Conservation (phyloP, 805 yeast species). For the Kuraishia molischiana region DNA sequence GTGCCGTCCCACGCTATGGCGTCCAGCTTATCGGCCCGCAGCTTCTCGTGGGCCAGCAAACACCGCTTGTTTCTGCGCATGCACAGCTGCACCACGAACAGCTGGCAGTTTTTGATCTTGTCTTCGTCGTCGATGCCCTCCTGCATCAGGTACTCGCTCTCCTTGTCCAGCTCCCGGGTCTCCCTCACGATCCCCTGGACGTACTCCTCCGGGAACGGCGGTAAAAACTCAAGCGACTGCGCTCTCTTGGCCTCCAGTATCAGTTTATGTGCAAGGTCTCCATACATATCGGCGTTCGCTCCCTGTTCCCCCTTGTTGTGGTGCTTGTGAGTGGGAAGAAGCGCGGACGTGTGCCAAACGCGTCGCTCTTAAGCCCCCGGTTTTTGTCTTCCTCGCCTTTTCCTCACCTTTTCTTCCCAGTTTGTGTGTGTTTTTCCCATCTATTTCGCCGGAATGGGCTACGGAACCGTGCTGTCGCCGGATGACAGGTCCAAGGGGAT, state of each 20-base stretch:
- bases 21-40: conserved; percentile 59
- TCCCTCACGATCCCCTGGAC: conserved; percentile 67
- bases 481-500: background rate
- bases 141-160: conserved; percentile 29
- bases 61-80: conserved; percentile 89
- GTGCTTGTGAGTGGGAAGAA: no score
- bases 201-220: conserved; percentile 63
- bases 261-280: conserved; percentile 79
- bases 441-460: no score
- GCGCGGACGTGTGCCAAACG: no score
- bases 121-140: conserved; percentile 18
- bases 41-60: conserved; percentile 70
- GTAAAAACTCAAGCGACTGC: conserved; percentile 49
- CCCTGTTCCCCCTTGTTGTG: no score
- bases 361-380: no score
- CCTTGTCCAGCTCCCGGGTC: conserved; percentile 49
- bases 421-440: no score
- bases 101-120: conserved; percentile 49
- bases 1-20: conserved; percentile 63
- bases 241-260: conserved; percentile 79
- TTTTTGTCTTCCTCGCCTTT: no score
- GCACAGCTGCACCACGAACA: conserved; percentile 61
- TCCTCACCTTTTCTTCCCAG: no score
- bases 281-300: conserved; percentile 50
- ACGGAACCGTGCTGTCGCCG: background rate